phyloP scores from a whole-genome alignment of 2,329 filamentous ascomycete genomes.

The Paramyrothecium sp. region DNA sequence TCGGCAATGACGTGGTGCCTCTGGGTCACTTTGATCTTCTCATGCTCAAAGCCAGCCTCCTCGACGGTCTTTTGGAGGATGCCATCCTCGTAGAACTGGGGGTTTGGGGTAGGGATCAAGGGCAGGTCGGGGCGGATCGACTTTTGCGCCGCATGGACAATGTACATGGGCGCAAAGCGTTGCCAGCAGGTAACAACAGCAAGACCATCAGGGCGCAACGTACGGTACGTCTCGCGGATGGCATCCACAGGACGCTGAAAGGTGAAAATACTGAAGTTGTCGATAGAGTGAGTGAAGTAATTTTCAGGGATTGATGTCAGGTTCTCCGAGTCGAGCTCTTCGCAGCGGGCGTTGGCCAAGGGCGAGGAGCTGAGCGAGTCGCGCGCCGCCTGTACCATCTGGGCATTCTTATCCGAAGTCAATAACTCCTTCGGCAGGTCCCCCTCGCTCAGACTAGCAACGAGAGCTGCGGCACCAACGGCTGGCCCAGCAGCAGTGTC shows the following conservation, averaged over 20 bases:
- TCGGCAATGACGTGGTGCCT: constrained; percentile 12
- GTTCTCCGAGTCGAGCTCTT: background rate
- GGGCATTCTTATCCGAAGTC: background rate
- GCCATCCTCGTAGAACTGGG: constrained; percentile 20
- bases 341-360: background rate
- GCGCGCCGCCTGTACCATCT: background rate
- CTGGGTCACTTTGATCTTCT: constrained; percentile 7
- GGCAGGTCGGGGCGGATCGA: constrained; percentile 23
- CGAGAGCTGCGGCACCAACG: background rate
- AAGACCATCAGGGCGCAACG: constrained; percentile 22
- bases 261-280: constrained; percentile 21
- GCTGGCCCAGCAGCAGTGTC: background rate
- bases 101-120: constrained; percentile 18
- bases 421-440: background rate
- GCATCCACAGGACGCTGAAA: constrained; percentile 17
- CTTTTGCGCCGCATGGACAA: constrained; percentile 25
- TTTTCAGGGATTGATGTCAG: background rate
- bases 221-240: constrained; percentile 25
- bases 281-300: background rate
- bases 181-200: constrained; percentile 21
- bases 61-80: constrained; percentile 13
- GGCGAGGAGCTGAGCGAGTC: background rate
- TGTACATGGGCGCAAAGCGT: constrained; percentile 18
- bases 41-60: constrained; percentile 20
- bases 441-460: background rate